Percentiles rank a stretch among this genome's conserved stretches.
phyloP scores from a whole-genome alignment of 2,329 filamentous ascomycete genomes.

The Trichophyton verrucosum region DNA sequence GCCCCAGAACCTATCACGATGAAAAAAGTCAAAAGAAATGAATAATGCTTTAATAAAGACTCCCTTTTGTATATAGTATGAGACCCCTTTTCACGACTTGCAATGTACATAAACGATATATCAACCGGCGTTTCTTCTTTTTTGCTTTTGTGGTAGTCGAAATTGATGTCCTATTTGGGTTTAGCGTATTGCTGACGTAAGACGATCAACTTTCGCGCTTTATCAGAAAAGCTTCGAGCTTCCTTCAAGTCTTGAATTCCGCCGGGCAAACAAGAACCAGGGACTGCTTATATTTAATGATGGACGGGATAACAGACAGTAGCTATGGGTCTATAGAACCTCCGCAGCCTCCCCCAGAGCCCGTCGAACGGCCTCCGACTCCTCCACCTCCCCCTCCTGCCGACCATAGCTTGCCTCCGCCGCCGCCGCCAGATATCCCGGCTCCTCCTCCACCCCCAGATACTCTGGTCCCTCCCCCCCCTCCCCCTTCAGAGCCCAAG shows the following conservation, averaged over 20 bases:
- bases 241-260: not conserved
- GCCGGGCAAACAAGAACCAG: not conserved
- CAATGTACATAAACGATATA: not conserved
- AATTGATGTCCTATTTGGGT: not conserved
- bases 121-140: not conserved
- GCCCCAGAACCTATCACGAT: not conserved
- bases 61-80: not conserved
- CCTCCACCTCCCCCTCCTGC: slow-evolving; percentile 32
- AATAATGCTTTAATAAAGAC: not conserved
- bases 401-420: slow-evolving; percentile 30
- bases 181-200: not conserved
- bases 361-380: slow-evolving; percentile 26
- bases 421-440: slow-evolving; percentile 31
- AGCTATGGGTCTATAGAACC: slow-evolving; percentile 16
- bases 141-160: not conserved
- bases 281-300: slow-evolving; percentile 14
- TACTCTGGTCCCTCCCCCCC: slow-evolving; percentile 26
- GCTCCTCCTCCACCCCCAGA: slow-evolving; percentile 27
- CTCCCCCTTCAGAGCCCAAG: slow-evolving; percentile 29
- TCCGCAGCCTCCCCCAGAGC: slow-evolving; percentile 27
- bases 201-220: not conserved
- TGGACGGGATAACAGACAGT: slow-evolving; percentile 26
- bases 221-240: not conserved
- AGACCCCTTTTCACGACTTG: not conserved
- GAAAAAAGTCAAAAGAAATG: not conserved